phyloP scores from a whole-genome alignment of 768 basidiomycete genomes.

The Phylloporus sp. region DNA sequence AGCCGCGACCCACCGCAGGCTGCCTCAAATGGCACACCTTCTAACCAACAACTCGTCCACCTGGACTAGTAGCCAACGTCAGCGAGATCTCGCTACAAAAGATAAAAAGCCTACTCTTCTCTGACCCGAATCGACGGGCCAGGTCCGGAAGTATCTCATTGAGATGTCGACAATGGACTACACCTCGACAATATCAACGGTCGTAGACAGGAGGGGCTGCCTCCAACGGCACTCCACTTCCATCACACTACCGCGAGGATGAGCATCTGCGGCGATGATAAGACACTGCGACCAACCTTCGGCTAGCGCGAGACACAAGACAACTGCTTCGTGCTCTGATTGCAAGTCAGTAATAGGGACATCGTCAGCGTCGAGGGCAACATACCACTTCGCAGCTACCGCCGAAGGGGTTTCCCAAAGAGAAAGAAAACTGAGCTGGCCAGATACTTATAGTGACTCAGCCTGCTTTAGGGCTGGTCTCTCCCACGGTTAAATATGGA shows the following conservation, averaged over 20 bases:
- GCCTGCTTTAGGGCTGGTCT: slow-evolving; percentile 29
- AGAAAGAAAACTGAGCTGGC: neutral
- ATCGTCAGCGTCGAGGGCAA: neutral
- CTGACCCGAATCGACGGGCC: slow-evolving; percentile 18
- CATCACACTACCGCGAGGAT: slow-evolving; percentile 5
- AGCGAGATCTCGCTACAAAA: neutral
- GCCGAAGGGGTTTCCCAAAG: slow-evolving; percentile 34
- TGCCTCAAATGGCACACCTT: neutral
- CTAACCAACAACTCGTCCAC: slow-evolving; percentile 9
- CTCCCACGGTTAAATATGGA: slow-evolving; percentile 19
- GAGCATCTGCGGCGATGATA: neutral
- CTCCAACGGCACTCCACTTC: slow-evolving; percentile 13
- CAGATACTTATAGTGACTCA: slow-evolving; percentile 11
- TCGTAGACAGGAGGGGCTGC: slow-evolving; percentile 1
- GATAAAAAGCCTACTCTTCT: slow-evolving; percentile 11
- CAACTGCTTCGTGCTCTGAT: slow-evolving; percentile 19
- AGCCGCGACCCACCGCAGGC: slow-evolving; percentile 3
- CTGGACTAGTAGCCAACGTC: slow-evolving; percentile 6
- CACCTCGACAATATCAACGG: slow-evolving; percentile 12
- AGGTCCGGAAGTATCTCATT: slow-evolving; percentile 18
- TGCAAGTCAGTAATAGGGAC: slow-evolving; percentile 2
- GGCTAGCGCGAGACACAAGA: slow-evolving; percentile 4
- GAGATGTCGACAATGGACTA: neutral
- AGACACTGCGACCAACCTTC: neutral
- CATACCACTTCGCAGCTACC: slow-evolving; percentile 12